These are phyloP conservation scores for Vaccinium macrocarpon DNA, from an alignment of 148 eudicot species.

Conservation along the genomic window DNA sequence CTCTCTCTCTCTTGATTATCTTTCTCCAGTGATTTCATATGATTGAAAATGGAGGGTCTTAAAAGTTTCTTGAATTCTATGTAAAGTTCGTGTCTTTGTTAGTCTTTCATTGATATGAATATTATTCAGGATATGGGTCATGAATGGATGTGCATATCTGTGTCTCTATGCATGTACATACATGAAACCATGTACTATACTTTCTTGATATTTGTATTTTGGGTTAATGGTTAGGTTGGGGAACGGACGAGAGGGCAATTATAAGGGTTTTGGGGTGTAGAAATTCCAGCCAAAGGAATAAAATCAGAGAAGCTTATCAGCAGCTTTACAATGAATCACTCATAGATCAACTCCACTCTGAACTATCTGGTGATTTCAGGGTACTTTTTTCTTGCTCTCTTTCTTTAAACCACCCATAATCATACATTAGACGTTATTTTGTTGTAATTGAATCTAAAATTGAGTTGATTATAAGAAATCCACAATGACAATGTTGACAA, in stretches of 20 bases:
- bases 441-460: neutral
- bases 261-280: constrained; percentile 61
- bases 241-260: constrained; percentile 60
- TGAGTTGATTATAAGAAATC: neutral
- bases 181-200: neutral
- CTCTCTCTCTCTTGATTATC: neutral
- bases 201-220: neutral
- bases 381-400: constrained; percentile 21
- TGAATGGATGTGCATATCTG: neutral
- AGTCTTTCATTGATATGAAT: neutral
- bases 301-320: constrained; percentile 62
- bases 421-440: neutral
- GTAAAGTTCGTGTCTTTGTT: neutral
- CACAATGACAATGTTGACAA: neutral
- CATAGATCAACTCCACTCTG: constrained; percentile 47
- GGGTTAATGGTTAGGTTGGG: constrained; percentile 43
- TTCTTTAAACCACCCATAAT: neutral
- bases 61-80: neutral
- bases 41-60: neutral
- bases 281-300: constrained; percentile 62
- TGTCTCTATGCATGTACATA: neutral
- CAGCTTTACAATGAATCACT: constrained; percentile 53
- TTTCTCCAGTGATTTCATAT: neutral
- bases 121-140: neutral
- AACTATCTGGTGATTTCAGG: constrained; percentile 71